Evolutionary conservation across 352 stramenopile genomes (phyloP), one percentile per base, ranked within the genome.

Genomic region (Pythium brachiatum): DNA sequence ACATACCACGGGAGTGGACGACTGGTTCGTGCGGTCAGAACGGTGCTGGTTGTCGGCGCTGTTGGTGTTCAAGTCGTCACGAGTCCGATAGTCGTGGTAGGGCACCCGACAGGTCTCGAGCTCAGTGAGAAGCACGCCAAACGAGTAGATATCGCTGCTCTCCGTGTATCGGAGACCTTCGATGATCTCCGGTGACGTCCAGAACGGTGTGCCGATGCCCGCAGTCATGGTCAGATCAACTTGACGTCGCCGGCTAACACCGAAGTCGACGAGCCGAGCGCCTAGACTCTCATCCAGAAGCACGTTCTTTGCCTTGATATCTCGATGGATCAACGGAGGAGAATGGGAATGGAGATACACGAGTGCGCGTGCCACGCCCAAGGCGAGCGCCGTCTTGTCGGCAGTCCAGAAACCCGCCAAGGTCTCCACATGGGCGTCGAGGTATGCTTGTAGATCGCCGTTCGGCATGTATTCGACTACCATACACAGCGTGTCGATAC

Each of bases 381-480:
- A 38, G 1, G 77, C 77, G 38, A 83, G 65, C 21, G 54, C 48
- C 13, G 72, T 72, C 57, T 83, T 86, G 51, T 83, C 73, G 2
- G 36, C 7, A 3, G 57, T 53, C 74, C 75, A 81, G 29, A 52
- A 51, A 3, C 56, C 31, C n/a, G 65, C 57, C 26, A 82, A 57
- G 18, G 64, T 60, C 36, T 70, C 57, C 4, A 23, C 44, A 39
- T 79, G 71, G 12, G 50, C 53, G 12, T 69, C 62, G 15, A 85
- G 34, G 54, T 77, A 83, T 1, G 64, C 59, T 38, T 81, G 74
- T 15, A 87, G 46, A 38, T 86, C 77, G n/a, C 76, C 79, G 41
- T 65, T 62, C 23, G 67, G 53, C 27, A 86, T 68, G 53, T 82
- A 86, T 68, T 89, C 79, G 47, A 73, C 67, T 36, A 86, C 72